A percentile compares a stretch with the other conserved stretches of the same genome.
Conservation (phyloP, 129 eudicot genomes). For the Flaveria trinervia region DNA sequence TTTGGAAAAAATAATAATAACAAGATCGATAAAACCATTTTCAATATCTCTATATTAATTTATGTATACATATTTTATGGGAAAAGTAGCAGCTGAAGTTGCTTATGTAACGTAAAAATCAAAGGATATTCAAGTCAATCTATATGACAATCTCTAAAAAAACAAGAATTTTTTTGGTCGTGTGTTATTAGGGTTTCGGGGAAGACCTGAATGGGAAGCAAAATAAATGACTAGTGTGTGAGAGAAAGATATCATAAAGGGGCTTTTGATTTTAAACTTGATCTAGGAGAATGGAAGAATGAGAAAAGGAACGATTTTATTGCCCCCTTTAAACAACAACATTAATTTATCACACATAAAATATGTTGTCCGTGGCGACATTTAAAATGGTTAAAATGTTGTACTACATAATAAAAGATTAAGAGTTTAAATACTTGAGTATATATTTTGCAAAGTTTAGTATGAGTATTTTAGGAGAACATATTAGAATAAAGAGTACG, state of each 20-base stretch:
- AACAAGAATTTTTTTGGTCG: neutral
- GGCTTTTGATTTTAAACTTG: slow-evolving; percentile 36
- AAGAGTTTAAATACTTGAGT: too few species aligned
- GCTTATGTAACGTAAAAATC: neutral
- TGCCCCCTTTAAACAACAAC: slow-evolving; percentile 18
- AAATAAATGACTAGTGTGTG: slow-evolving; percentile 22
- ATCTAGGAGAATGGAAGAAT: slow-evolving; percentile 27
- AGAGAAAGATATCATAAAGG: slow-evolving; percentile 24
- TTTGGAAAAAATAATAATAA: too few species aligned
- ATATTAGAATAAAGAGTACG: too few species aligned
- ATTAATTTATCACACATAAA: slow-evolving; percentile 4
- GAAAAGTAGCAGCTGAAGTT: too few species aligned
- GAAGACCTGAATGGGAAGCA: slow-evolving; percentile 22
- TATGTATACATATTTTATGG: too few species aligned
- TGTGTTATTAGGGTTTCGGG: slow-evolving; percentile 23
- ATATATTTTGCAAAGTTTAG: too few species aligned
- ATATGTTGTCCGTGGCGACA: too few species aligned
- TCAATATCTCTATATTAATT: too few species aligned
- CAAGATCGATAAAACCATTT: too few species aligned
- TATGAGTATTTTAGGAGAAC: too few species aligned
- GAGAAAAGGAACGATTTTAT: slow-evolving; percentile 27
- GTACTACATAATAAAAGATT: too few species aligned
- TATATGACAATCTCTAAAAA: neutral
- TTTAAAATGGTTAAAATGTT: too few species aligned
- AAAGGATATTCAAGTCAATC: neutral